Percentiles rank a stretch among this genome's conserved stretches.
These are phyloP conservation scores for Eimeria necatrix DNA, from an alignment of 169 alveolate genomes.

Conservation along the genomic window DNA sequence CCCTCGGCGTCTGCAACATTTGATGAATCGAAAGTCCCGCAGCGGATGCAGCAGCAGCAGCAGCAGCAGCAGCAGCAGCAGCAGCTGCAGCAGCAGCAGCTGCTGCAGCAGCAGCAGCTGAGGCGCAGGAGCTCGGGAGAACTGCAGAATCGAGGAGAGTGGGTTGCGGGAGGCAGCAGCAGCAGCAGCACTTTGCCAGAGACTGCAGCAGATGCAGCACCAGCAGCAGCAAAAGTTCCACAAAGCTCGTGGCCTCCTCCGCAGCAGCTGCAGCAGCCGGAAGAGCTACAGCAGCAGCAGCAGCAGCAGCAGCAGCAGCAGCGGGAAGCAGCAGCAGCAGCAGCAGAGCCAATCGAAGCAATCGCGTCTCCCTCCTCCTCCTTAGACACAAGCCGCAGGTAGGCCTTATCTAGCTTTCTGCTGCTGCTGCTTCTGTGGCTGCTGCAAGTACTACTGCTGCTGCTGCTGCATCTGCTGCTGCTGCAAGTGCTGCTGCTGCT, in stretches of 20 bases:
- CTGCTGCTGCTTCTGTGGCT: not conserved
- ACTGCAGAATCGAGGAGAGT: not conserved
- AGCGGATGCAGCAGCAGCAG: conserved; percentile 14
- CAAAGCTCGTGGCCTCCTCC: too few species aligned
- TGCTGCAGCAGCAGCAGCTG: conserved; percentile 21
- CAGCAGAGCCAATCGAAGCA: not conserved
- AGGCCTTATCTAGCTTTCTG: not conserved
- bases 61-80: not conserved
- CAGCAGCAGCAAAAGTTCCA: not conserved
- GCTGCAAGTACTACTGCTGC: not conserved
- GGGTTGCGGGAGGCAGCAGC: conserved; percentile 6
- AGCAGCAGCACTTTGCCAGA: not conserved
- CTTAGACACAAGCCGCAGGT: conserved; percentile 28
- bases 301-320: conserved; percentile 50
- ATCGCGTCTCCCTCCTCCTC: not conserved
- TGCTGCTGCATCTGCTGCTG: not conserved
- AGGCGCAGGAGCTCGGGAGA: not conserved
- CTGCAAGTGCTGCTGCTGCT: conserved; percentile 31
- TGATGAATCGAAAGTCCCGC: too few species aligned
- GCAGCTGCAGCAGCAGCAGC: conserved; percentile 1
- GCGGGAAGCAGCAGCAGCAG: conserved; percentile 35
- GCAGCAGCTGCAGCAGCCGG: not conserved
- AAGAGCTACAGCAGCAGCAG: conserved; percentile 15
- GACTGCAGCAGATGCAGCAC: not conserved
- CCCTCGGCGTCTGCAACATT: too few species aligned